Evolutionary conservation across 306 rosid species (phyloP).

Genomic region (Arachis hypogaea): DNA sequence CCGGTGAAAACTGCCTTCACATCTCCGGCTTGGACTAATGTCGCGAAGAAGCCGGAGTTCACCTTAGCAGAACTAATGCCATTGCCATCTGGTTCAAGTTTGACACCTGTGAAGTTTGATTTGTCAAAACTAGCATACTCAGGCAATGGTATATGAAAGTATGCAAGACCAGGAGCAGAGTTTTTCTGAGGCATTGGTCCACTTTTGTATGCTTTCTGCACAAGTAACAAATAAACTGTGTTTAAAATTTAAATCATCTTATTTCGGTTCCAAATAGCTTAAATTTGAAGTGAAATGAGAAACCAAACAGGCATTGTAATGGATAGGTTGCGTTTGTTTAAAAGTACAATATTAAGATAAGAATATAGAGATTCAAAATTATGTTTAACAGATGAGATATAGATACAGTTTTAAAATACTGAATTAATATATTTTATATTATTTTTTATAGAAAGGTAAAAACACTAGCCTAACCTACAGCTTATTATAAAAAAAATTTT

Average conservation of each 20-base stretch:
- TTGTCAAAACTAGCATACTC: conserved; percentile 73
- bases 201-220: conserved; percentile 66
- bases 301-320: conserved; percentile 33
- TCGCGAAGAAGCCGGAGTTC: conserved; percentile 90
- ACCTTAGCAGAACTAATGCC: conserved; percentile 80
- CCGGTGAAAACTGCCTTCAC: conserved; percentile 90
- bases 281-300: conserved; percentile 5
- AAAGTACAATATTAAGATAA: too few relatives aligned
- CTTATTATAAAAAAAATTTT: too few relatives aligned
- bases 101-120: conserved; percentile 75
- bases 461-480: too few relatives aligned
- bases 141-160: conserved; percentile 91
- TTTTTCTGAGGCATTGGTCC: conserved; percentile 66
- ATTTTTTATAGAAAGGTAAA: too few relatives aligned
- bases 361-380: too few relatives aligned
- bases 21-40: conserved; percentile 85
- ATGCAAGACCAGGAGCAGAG: conserved; percentile 83
- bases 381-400: too few relatives aligned
- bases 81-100: conserved; percentile 50
- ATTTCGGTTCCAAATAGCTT: background rate
- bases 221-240: background rate
- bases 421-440: too few relatives aligned
- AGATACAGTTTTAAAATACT: too few relatives aligned
- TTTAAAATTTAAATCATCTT: too few relatives aligned
- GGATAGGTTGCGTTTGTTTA: too few relatives aligned